Conservation (phyloP, 371 early-diverging fungal genomes). For the Capillidium heterosporum region DNA sequence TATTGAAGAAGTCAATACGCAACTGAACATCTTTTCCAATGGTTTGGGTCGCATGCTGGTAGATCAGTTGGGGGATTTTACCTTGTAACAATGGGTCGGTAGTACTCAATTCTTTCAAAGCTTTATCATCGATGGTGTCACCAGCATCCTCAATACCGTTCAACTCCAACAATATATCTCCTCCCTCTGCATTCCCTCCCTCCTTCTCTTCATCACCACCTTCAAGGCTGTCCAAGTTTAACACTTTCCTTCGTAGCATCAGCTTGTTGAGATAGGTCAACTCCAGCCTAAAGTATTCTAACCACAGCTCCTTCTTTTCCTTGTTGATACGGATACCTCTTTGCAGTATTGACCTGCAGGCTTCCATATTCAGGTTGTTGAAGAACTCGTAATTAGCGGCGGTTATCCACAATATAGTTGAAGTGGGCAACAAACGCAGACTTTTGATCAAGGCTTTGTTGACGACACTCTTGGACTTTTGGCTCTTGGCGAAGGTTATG, state of each 20-base stretch:
- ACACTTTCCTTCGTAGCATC: slow-evolving; percentile 52
- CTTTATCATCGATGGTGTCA: too few relatives aligned
- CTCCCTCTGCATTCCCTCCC: too few relatives aligned
- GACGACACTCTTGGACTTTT: slow-evolving; percentile 1
- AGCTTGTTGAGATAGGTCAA: slow-evolving; percentile 74
- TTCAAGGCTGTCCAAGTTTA: slow-evolving; percentile 10
- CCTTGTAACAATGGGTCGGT: background rate
- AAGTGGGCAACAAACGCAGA: slow-evolving; percentile 67
- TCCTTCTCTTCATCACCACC: too few relatives aligned
- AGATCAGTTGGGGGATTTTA: background rate
- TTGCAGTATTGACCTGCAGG: slow-evolving; percentile 71
- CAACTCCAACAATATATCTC: too few relatives aligned
- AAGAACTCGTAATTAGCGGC: slow-evolving; percentile 83
- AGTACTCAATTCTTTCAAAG: too few relatives aligned
- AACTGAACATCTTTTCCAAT: background rate
- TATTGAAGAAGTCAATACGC: background rate
- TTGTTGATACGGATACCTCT: slow-evolving; percentile 72
- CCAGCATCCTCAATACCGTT: too few relatives aligned
- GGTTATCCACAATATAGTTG: slow-evolving; percentile 68
- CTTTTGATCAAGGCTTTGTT: slow-evolving; percentile 28
- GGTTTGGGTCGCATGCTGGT: background rate
- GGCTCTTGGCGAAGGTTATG: slow-evolving; percentile 54
- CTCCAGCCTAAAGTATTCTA: slow-evolving; percentile 84
- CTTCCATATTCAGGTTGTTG: slow-evolving; percentile 53
- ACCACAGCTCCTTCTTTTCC: slow-evolving; percentile 52